A percentile compares a stretch with the other conserved stretches of the same genome.
Evolutionary conservation across 805 yeast species (phyloP).

Genomic region (Nakazawaea wyomingensis): DNA sequence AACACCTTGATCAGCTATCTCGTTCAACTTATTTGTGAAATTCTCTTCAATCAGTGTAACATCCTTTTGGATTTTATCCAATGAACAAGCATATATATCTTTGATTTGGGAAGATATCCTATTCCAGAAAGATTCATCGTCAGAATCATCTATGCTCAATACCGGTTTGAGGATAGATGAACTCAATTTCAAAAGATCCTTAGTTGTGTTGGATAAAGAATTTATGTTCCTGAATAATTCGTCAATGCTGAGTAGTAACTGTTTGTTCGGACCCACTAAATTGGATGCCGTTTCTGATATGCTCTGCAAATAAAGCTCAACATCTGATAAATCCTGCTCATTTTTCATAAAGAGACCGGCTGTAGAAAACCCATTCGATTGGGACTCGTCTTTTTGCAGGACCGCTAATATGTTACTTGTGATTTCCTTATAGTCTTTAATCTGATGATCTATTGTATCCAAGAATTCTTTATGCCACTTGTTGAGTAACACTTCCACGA

Average conservation of each 20-base stretch:
- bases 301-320: slow-evolving; percentile 15
- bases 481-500: slow-evolving; percentile 15
- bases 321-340: slow-evolving; percentile 17
- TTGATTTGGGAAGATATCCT: background rate
- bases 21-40: background rate
- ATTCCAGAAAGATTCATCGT: slow-evolving; percentile 28
- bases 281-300: slow-evolving; percentile 7
- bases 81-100: background rate
- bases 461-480: slow-evolving; percentile 19
- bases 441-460: slow-evolving; percentile 12
- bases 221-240: slow-evolving; percentile 17
- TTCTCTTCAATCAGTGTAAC: background rate
- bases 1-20: background rate
- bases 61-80: background rate
- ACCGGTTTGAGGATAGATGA: slow-evolving; percentile 22
- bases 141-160: slow-evolving; percentile 30
- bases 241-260: slow-evolving; percentile 16
- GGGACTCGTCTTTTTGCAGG: background rate
- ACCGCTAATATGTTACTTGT: slow-evolving; percentile 15
- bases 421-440: slow-evolving; percentile 18
- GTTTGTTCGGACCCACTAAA: slow-evolving; percentile 14
- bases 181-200: slow-evolving; percentile 18
- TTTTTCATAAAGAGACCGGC: background rate
- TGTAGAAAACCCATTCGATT: background rate
- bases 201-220: slow-evolving; percentile 17